Evolutionary conservation across 352 stramenopile species (phyloP).

Genomic region (Globisporangium nunn): DNA sequence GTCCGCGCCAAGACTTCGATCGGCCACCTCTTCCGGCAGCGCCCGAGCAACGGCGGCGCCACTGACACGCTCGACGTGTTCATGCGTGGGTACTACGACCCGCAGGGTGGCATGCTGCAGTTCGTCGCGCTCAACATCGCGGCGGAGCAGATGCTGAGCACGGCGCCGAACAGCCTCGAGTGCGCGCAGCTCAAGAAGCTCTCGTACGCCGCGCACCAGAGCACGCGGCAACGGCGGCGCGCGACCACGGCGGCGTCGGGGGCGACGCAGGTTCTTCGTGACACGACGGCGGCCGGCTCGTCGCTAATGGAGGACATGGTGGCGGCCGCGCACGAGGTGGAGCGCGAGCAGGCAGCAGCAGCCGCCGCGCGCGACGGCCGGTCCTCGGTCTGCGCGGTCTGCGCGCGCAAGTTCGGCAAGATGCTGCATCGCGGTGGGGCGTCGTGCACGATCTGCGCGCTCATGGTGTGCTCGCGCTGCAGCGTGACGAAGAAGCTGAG

Average conservation of each 20-base stretch:
- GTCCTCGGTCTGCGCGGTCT: conserved; percentile 9
- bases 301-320: conserved; percentile 20
- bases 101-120: conserved; percentile 39
- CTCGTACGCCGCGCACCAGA: conserved; percentile 20
- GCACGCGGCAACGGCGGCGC: conserved; percentile 16
- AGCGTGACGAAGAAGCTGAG: conserved; percentile 40
- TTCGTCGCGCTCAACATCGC: conserved; percentile 35
- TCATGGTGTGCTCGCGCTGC: conserved; percentile 32
- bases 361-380: background rate
- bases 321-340: conserved; percentile 14
- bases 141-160: conserved; percentile 35
- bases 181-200: conserved; percentile 71
- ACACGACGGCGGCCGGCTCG: conserved; percentile 2
- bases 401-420: conserved; percentile 9
- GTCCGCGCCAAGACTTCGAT: conserved; percentile 15
- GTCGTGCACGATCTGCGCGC: conserved; percentile 27
- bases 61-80: conserved; percentile 10
- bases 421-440: conserved; percentile 22
- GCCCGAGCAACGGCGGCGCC: background rate
- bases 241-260: conserved; percentile 6
- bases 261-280: conserved; percentile 6
- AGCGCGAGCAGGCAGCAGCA: conserved; percentile 2
- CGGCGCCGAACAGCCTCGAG: conserved; percentile 33
- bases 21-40: conserved; percentile 14
- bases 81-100: conserved; percentile 27